Evolutionary conservation across 2,329 filamentous ascomycete genomes (phyloP).

Genomic region (Phyllosticta capitalensis): DNA sequence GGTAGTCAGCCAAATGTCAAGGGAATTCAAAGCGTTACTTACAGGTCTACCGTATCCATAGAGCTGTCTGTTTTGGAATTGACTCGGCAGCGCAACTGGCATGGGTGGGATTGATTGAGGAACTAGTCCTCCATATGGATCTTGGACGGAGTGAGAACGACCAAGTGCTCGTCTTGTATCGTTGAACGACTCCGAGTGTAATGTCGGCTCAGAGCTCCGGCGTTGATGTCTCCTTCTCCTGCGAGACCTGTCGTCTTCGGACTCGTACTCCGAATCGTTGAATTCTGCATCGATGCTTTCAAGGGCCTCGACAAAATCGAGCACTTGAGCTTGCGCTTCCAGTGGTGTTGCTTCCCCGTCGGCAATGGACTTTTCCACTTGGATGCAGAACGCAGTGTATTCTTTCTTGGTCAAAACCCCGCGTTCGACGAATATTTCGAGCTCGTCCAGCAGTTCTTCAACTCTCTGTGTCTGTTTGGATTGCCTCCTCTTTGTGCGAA

Average conservation of each 20-base stretch:
- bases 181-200: background rate
- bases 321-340: conserved; percentile 7
- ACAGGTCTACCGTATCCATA: conserved; percentile 5
- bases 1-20: background rate
- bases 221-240: background rate
- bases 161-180: background rate
- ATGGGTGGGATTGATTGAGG: background rate
- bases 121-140: background rate
- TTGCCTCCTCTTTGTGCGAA: conserved; percentile 5
- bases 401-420: conserved; percentile 9
- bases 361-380: conserved; percentile 2
- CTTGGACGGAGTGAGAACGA: background rate
- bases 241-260: conserved; percentile 6
- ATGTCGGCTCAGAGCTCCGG: background rate
- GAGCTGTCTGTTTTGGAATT: conserved; percentile 5
- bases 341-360: conserved; percentile 2
- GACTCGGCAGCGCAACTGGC: background rate
- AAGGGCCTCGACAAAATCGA: conserved; percentile 8
- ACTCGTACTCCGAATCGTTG: background rate
- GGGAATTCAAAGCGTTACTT: background rate
- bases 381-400: conserved; percentile 3
- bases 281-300: conserved; percentile 2
- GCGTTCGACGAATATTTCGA: conserved; percentile 4
- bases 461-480: conserved; percentile 3
- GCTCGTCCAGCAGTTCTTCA: conserved; percentile 6